Conservation (phyloP, 768 basidiomycete genomes). For the Dioszegia hungarica region DNA sequence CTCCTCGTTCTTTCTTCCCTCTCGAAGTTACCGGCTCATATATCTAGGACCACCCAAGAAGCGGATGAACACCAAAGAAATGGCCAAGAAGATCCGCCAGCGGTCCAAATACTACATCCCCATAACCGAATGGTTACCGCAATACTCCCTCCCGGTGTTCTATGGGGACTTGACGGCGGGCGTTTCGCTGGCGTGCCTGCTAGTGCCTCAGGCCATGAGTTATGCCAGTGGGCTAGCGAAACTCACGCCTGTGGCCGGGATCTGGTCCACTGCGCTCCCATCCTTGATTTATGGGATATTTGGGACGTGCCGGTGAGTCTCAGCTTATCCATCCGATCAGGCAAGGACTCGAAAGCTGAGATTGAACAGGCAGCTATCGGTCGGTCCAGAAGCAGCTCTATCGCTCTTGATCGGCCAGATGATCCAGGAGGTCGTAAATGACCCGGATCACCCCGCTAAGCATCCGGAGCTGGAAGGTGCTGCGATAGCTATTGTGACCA, state of each 20-base stretch:
- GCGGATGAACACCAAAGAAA: conserved; percentile 7
- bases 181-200: conserved; percentile 56
- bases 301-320: conserved; percentile 60
- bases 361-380: conserved; percentile 42
- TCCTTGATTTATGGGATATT: conserved; percentile 85
- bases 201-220: conserved; percentile 63
- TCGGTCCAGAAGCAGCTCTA: conserved; percentile 80
- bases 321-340: not conserved
- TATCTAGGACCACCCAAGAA: not conserved
- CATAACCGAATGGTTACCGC: conserved; percentile 46
- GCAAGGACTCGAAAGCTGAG: not conserved
- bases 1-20: not conserved
- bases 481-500: conserved; percentile 72
- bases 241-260: conserved; percentile 74
- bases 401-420: conserved; percentile 84
- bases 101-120: conserved; percentile 48
- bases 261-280: conserved; percentile 82
- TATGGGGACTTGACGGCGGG: conserved; percentile 76
- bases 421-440: conserved; percentile 61
- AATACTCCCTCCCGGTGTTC: conserved; percentile 49
- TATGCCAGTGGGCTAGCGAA: conserved; percentile 85
- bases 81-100: conserved; percentile 40
- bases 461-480: conserved; percentile 59
- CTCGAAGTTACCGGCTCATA: not conserved
- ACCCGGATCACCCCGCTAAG: conserved; percentile 51